A percentile compares a stretch with the other conserved stretches of the same genome.
Conservation (phyloP, 1,284 basidiomycete genomes). For the Malassezia furfur region DNA sequence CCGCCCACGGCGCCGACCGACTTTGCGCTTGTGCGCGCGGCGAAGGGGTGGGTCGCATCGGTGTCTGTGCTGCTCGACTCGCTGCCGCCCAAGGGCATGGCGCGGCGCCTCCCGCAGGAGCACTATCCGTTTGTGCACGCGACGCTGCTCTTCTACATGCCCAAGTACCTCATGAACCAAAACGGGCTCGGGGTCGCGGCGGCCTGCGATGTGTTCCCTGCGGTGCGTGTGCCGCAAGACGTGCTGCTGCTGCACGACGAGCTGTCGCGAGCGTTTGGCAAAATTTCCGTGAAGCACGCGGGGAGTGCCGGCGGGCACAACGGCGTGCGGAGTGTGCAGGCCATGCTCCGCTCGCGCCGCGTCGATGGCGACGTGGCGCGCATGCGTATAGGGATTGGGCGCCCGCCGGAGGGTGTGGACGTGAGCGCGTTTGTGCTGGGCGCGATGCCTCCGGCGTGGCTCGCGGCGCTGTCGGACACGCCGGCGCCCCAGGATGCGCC, state of each 20-base stretch:
- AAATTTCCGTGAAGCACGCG: slow-evolving; percentile 7
- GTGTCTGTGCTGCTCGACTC: slow-evolving; percentile 13
- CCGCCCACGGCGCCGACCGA: background rate
- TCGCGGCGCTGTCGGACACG: background rate
- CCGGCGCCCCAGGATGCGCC: too few species aligned
- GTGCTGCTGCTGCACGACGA: slow-evolving; percentile 16
- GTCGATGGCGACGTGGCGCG: slow-evolving; percentile 3
- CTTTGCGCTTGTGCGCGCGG: background rate
- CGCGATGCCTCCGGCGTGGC: slow-evolving; percentile 11
- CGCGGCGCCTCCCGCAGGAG: background rate
- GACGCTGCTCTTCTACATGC: slow-evolving; percentile 7
- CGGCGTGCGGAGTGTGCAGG: slow-evolving; percentile 15
- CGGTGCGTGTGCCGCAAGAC: background rate
- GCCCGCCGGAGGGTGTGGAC: background rate
- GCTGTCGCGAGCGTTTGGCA: slow-evolving; percentile 12
- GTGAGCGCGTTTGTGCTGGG: slow-evolving; percentile 11
- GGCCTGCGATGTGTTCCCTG: background rate
- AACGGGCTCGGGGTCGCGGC: slow-evolving; percentile 7
- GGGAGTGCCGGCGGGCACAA: slow-evolving; percentile 18
- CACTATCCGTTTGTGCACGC: slow-evolving; percentile 10
- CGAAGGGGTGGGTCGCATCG: slow-evolving; percentile 11
- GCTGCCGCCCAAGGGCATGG: slow-evolving; percentile 4
- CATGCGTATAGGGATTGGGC: slow-evolving; percentile 12
- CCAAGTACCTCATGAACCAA: slow-evolving; percentile 16
- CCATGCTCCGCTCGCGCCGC: background rate